Base-by-base conservation (phyloP, 78 protist genomes). In the Tieghemostelium lacteum region DNA sequence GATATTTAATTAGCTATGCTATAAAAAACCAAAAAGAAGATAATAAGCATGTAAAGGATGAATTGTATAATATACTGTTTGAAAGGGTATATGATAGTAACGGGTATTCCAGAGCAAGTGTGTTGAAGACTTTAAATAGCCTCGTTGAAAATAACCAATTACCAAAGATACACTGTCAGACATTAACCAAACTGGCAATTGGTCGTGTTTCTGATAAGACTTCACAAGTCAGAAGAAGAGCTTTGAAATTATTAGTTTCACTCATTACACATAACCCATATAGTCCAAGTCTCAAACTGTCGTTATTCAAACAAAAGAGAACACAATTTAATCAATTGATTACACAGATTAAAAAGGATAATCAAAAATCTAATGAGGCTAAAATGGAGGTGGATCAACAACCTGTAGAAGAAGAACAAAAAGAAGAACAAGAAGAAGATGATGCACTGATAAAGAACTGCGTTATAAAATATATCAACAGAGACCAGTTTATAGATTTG, bases 201-300 rank as follows among this genome's bases (percentile, higher is more conserved):
- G 71, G 26, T 20, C 50, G 96, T 0, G 20, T 94, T 3, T 37
- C 36, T 0, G 96, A 94, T 61, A 80, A 64, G 70, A 28, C 62
- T 20, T 3, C 57, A 1, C 40, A 17, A 4, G 91, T 80, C 20
- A 74, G 96, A 55, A 87, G 57, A 33, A 61, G 49, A 26, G 92
- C 94, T 14, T 28, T 94, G 0, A 26, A 57, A 0, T 63, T 94
- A 26, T 2, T 87, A 17, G 8, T 49, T 2, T 22, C 37, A 26
- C 6, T 83, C 3, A 26, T 87, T 19, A 45, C 20, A 24, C 28
- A 45, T 58, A 73, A 87, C 22, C 85, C 71, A 2, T 78, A 63
- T 57, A 29, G 72, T 26, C 50, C 58, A 29, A 7, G 24, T 19
- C 37, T 93, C 16, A 17, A 31, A 45, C 54, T 24, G 16, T 4